Conservation (phyloP, 345 rosid genomes). For the Acer negundo region DNA sequence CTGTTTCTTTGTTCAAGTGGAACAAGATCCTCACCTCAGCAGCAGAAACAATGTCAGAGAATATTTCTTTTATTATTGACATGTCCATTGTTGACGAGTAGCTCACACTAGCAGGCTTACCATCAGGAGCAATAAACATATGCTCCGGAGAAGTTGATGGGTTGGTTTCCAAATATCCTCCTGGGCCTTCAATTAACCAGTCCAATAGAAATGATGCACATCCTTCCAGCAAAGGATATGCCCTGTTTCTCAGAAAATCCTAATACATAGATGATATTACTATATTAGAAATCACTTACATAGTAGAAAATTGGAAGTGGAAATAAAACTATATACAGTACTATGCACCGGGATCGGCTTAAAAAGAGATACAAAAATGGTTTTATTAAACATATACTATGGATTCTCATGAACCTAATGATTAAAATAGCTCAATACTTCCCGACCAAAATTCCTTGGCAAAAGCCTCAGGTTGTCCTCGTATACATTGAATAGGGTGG, state of each 20-base stretch:
- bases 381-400: neutral
- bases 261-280: slow-evolving; percentile 35
- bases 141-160: slow-evolving; percentile 99
- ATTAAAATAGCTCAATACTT: neutral
- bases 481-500: neutral
- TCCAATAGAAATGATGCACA: slow-evolving; percentile 78
- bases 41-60: slow-evolving; percentile 66
- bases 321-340: neutral
- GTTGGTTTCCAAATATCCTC: slow-evolving; percentile 78
- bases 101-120: slow-evolving; percentile 87
- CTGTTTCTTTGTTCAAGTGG: neutral
- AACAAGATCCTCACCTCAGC: slow-evolving; percentile 64
- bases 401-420: neutral
- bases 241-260: slow-evolving; percentile 82
- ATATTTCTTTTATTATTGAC: slow-evolving; percentile 77
- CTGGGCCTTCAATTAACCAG: slow-evolving; percentile 85
- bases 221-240: slow-evolving; percentile 87
- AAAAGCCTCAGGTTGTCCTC: neutral
- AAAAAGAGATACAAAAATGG: neutral
- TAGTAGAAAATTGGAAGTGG: neutral
- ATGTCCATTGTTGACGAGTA: slow-evolving; percentile 96
- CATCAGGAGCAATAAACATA: slow-evolving; percentile 76
- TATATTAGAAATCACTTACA: neutral
- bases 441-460: neutral
- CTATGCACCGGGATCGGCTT: neutral